These are phyloP conservation scores for Acacia crassicarpa DNA, from an alignment of 306 rosid species.

Conservation along the genomic window DNA sequence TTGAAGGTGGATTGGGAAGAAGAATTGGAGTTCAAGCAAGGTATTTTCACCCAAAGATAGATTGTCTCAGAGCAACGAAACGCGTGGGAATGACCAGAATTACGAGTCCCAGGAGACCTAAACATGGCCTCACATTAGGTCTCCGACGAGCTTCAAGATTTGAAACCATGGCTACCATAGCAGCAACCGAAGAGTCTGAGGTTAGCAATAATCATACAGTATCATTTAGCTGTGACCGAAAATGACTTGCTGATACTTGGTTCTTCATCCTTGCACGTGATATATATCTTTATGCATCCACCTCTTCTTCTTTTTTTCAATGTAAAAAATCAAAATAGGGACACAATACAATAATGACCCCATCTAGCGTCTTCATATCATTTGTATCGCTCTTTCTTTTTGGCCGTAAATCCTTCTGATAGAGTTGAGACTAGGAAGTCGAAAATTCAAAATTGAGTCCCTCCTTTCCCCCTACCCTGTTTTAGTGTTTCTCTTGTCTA, in stretches of 20 bases:
- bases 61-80: background rate
- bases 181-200: conserved; percentile 32
- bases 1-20: conserved; percentile 17
- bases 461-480: background rate
- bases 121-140: background rate
- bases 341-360: background rate
- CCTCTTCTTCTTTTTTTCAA: background rate
- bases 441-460: background rate
- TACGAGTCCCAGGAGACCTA: conserved; percentile 16
- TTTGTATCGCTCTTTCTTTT: background rate
- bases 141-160: background rate
- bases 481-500: background rate
- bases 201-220: conserved; percentile 7
- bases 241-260: background rate
- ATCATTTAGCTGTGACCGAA: background rate
- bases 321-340: background rate
- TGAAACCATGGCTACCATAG: background rate
- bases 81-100: conserved; percentile 27
- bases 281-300: background rate
- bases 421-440: background rate
- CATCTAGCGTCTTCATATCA: background rate
- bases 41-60: background rate
- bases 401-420: background rate
- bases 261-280: background rate
- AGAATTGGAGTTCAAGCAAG: conserved; percentile 31